These are phyloP conservation scores for Penicillium diatomitis DNA, from an alignment of 495 filamentous ascomycete species.

Conservation along the genomic window DNA sequence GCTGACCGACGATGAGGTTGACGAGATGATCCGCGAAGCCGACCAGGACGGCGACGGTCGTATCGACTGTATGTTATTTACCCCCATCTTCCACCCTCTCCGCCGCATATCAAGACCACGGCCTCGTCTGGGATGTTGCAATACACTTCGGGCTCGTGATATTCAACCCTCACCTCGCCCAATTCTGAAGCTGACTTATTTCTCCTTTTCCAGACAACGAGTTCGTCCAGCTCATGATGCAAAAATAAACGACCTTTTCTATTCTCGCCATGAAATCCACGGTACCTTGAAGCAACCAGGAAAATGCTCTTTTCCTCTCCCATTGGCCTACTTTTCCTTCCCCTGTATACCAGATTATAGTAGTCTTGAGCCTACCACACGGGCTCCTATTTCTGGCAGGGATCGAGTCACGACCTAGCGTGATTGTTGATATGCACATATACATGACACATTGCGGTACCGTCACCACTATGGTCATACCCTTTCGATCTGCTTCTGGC, in stretches of 20 bases:
- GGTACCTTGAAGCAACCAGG: constrained; percentile 9
- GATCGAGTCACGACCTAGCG: constrained; percentile 23
- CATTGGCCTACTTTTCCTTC: constrained; percentile 10
- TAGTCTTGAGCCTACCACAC: constrained; percentile 24
- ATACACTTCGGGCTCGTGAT: too few relatives aligned
- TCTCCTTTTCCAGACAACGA: constrained; percentile 69
- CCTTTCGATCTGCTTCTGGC: too few relatives aligned
- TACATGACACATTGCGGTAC: too few relatives aligned
- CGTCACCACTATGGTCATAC: too few relatives aligned
- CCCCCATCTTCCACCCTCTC: not conserved
- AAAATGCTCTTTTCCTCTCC: constrained; percentile 12
- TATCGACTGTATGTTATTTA: constrained; percentile 70
- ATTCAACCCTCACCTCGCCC: not conserved
- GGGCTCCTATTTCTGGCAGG: constrained; percentile 15
- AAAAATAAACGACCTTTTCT: constrained; percentile 62
- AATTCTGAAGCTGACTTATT: constrained; percentile 3
- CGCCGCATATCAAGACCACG: not conserved
- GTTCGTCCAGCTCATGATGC: constrained; percentile 99
- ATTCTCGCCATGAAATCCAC: constrained; percentile 17
- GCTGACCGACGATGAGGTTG: constrained; percentile 97
- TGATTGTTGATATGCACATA: constrained; percentile 20
- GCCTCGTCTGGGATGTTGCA: too few relatives aligned
- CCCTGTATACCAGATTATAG: constrained; percentile 12
- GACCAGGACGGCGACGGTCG: constrained; percentile 97
- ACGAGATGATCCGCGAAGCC: constrained; percentile 99